A percentile compares a stretch with the other conserved stretches of the same genome.
Conservation (phyloP, 768 basidiomycete species). For the Trametes villosa region DNA sequence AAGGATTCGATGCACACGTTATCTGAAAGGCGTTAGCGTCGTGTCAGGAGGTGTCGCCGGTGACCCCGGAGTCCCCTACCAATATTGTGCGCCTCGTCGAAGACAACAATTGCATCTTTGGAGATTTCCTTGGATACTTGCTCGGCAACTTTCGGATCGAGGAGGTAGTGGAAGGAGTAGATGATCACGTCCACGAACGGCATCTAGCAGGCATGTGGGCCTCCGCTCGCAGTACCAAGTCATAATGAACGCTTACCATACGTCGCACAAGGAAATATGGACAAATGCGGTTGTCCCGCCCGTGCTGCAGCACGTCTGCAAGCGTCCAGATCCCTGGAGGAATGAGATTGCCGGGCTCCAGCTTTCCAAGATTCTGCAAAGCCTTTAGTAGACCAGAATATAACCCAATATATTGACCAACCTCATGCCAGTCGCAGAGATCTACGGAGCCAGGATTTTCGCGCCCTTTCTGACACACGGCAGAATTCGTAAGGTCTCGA, state of each 20-base stretch:
- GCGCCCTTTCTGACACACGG: constrained; percentile 80
- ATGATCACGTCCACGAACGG: constrained; percentile 95
- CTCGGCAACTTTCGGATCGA: constrained; percentile 98
- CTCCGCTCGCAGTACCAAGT: neutral
- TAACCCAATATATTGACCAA: constrained; percentile 35
- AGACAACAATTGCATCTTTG: constrained; percentile 98
- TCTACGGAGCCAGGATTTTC: constrained; percentile 89
- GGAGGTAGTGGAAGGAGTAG: constrained; percentile 98
- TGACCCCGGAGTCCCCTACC: constrained; percentile 52
- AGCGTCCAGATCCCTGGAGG: constrained; percentile 92
- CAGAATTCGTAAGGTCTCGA: constrained; percentile 90
- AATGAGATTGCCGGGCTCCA: constrained; percentile 81
- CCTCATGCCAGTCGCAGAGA: constrained; percentile 96
- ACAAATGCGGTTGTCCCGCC: constrained; percentile 82
- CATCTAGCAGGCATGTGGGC: constrained; percentile 57
- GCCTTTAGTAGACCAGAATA: constrained; percentile 9
- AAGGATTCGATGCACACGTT: constrained; percentile 99
- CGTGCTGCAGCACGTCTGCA: constrained; percentile 89
- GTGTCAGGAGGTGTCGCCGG: neutral
- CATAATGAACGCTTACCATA: constrained; percentile 66
- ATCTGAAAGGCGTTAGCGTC: constrained; percentile 49
- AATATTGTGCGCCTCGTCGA: constrained; percentile 99
- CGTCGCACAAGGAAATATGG: constrained; percentile 96
- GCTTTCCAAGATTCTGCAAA: constrained; percentile 75
- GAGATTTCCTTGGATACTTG: constrained; percentile 98